Conservation (phyloP, 148 eudicot species). For the Rhododendron simsii region DNA sequence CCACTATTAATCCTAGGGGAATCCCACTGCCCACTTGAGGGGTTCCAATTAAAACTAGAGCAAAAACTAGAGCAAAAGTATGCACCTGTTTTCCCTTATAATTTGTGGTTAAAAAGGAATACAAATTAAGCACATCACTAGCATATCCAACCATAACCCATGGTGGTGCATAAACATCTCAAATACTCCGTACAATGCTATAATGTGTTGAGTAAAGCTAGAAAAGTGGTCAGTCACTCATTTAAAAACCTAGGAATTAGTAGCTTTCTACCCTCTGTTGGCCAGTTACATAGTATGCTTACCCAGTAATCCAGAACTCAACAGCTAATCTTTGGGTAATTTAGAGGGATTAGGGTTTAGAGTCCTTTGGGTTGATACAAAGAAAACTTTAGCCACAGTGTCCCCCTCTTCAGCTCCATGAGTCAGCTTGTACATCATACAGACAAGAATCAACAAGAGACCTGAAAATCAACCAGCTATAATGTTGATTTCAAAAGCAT, state of each 20-base stretch:
- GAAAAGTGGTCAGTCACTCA: neutral
- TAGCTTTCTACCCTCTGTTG: neutral
- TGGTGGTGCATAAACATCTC: neutral
- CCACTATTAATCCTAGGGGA: too few species aligned
- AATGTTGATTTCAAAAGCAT: constrained; percentile 2
- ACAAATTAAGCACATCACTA: neutral
- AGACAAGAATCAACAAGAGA: neutral
- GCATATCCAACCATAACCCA: neutral
- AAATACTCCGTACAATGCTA: neutral
- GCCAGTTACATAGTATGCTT: neutral
- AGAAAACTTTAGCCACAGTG: neutral
- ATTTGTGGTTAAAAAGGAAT: neutral
- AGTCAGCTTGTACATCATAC: neutral
- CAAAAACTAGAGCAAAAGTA: too few species aligned
- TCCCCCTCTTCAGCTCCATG: neutral
- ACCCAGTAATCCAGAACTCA: neutral
- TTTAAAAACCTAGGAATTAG: neutral
- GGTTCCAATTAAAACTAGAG: too few species aligned
- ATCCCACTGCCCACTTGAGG: too few species aligned
- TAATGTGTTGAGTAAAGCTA: neutral
- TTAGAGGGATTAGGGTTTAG: neutral
- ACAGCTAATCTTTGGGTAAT: neutral
- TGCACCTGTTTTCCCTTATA: neutral
- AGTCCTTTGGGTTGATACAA: neutral
- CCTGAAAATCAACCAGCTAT: neutral